A percentile compares a stretch with the other conserved stretches of the same genome.
These are phyloP conservation scores for Colletotrichum sp. DNA, from an alignment of 2,329 filamentous ascomycete genomes.

Conservation along the genomic window DNA sequence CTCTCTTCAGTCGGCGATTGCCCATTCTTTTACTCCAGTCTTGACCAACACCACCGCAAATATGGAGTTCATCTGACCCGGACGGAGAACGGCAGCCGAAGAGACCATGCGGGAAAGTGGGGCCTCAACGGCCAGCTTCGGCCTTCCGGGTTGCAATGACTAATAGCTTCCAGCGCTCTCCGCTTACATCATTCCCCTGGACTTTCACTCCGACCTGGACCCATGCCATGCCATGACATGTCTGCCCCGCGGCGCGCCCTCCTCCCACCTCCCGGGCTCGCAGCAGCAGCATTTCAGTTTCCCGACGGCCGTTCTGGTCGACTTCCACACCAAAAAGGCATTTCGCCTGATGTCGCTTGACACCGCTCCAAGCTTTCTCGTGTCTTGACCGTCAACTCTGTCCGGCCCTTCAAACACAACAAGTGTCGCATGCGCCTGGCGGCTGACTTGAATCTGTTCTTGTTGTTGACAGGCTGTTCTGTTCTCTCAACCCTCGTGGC, in stretches of 20 bases:
- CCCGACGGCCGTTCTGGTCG: neutral
- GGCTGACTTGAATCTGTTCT: neutral
- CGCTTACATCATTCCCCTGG: neutral
- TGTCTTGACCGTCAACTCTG: neutral
- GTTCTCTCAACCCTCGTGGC: neutral
- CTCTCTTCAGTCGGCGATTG: neutral
- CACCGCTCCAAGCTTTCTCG: neutral
- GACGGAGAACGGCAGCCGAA: neutral
- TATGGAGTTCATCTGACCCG: neutral
- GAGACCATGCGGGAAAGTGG: neutral
- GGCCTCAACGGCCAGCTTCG: slow-evolving; percentile 11
- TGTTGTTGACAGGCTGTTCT: neutral
- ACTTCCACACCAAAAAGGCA: neutral
- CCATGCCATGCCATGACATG: neutral
- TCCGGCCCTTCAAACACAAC: slow-evolving; percentile 4
- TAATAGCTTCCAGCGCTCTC: neutral
- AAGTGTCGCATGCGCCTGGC: slow-evolving; percentile 1
- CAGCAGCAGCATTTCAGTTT: neutral
- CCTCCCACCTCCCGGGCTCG: neutral
- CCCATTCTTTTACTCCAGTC: neutral
- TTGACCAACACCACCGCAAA: neutral
- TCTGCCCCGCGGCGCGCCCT: neutral
- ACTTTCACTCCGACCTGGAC: neutral
- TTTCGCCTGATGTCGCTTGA: neutral
- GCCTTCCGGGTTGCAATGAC: neutral